These are phyloP conservation scores for Verticillium isaacii DNA, from an alignment of 2,329 filamentous ascomycete species.

Conservation along the genomic window DNA sequence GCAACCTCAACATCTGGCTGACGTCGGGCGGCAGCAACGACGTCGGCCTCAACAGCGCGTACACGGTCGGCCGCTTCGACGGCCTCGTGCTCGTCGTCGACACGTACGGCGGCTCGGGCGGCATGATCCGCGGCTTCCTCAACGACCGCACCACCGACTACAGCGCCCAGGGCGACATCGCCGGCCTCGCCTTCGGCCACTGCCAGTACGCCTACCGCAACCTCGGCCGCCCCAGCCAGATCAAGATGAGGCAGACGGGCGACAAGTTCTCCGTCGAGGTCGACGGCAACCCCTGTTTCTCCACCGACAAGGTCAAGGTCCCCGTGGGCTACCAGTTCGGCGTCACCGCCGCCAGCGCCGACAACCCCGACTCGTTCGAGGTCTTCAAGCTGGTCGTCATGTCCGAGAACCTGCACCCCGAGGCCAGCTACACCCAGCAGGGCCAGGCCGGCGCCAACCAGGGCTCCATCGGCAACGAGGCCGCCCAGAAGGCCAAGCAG, in stretches of 20 bases:
- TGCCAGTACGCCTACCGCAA: conserved; percentile 91
- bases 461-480: conserved; percentile 19
- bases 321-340: conserved; percentile 82
- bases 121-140: conserved; percentile 84
- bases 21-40: conserved; percentile 61
- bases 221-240: conserved; percentile 73
- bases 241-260: conserved; percentile 66
- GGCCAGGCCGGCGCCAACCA: conserved; percentile 7
- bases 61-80: conserved; percentile 80
- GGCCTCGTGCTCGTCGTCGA: conserved; percentile 87
- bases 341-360: conserved; percentile 80
- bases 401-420: conserved; percentile 40
- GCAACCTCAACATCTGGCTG: conserved; percentile 94
- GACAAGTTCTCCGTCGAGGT: conserved; percentile 71
- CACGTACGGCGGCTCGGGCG: conserved; percentile 70
- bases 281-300: conserved; percentile 78
- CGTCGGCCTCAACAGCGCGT: conserved; percentile 72
- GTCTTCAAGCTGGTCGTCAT: conserved; percentile 80
- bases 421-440: conserved; percentile 18
- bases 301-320: conserved; percentile 71
- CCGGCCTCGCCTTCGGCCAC: conserved; percentile 86
- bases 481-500: conserved; percentile 25
- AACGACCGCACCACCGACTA: conserved; percentile 87
- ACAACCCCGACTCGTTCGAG: conserved; percentile 93
- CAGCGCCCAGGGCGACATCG: conserved; percentile 68